A percentile compares a stretch with the other conserved stretches of the same genome.
phyloP scores from a whole-genome alignment of 2,329 filamentous ascomycete species.

The Pseudocercospora vitis region DNA sequence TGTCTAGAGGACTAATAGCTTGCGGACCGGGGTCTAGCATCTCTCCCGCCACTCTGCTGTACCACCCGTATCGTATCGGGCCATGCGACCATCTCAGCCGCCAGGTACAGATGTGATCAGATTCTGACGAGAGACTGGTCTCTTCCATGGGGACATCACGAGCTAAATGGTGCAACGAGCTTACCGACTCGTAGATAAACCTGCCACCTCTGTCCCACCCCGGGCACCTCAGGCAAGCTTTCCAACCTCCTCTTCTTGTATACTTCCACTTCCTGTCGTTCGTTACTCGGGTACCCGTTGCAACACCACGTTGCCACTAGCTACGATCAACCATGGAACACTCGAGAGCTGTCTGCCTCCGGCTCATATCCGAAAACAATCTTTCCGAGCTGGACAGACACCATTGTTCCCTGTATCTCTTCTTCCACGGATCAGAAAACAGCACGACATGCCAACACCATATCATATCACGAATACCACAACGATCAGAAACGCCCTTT shows the following conservation, averaged over 20 bases:
- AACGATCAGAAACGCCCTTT: conserved; percentile 18
- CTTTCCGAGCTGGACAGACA: conserved; percentile 21
- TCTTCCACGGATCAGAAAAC: conserved; percentile 19
- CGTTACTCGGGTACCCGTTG: conserved; percentile 5
- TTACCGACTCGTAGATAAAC: conserved; percentile 11
- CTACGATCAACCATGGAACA: conserved; percentile 14
- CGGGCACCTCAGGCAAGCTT: background rate
- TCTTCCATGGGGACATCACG: background rate
- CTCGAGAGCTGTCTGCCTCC: conserved; percentile 23
- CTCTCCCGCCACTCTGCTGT: conserved; percentile 13
- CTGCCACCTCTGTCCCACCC: conserved; percentile 13
- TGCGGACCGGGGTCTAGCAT: background rate
- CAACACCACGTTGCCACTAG: conserved; percentile 3
- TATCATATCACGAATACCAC: background rate
- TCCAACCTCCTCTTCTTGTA: conserved; percentile 8
- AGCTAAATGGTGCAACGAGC: background rate
- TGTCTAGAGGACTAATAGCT: background rate
- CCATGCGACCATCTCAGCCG: conserved; percentile 5
- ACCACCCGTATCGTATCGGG: conserved; percentile 11
- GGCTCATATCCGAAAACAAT: conserved; percentile 24
- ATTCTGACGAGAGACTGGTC: background rate
- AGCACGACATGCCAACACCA: conserved; percentile 14
- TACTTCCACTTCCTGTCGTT: conserved; percentile 10
- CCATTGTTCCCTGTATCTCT: conserved; percentile 29
- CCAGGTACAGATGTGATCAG: conserved; percentile 2